A percentile compares a stretch with the other conserved stretches of the same genome.
These are phyloP conservation scores for Metschnikowia santaceciliae DNA, from an alignment of 805 yeast species.

Conservation along the genomic window DNA sequence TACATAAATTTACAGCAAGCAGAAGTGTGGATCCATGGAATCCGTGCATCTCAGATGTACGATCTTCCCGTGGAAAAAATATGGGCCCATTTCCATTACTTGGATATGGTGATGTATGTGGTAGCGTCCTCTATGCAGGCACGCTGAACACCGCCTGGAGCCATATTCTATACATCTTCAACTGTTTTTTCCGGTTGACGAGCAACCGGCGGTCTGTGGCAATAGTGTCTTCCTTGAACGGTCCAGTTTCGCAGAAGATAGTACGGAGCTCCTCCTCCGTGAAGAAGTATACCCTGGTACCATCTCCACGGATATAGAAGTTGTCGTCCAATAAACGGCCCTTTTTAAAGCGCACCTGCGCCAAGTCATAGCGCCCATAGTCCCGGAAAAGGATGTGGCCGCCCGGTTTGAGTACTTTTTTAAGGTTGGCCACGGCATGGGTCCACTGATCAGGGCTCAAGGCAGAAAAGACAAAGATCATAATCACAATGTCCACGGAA, in stretches of 20 bases:
- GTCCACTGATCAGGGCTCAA: conserved; percentile 89
- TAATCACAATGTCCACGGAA: conserved; percentile 86
- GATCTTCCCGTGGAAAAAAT: conserved; percentile 21
- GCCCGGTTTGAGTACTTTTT: conserved; percentile 82
- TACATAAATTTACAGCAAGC: conserved; percentile 14
- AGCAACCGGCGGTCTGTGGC: conserved; percentile 88
- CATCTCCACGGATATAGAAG: conserved; percentile 95
- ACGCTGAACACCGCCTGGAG: conserved; percentile 76
- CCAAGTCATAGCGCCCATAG: conserved; percentile 93
- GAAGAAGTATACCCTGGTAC: conserved; percentile 95
- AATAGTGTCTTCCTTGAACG: conserved; percentile 66
- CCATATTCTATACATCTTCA: conserved; percentile 97
- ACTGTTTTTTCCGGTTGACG: conserved; percentile 85
- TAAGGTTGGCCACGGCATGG: conserved; percentile 68
- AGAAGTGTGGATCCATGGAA: conserved; percentile 30
- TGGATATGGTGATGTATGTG: conserved; percentile 37
- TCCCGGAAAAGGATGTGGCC: conserved; percentile 88
- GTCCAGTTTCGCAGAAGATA: conserved; percentile 51
- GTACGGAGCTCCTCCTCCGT: conserved; percentile 85
- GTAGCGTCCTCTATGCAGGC: conserved; percentile 5
- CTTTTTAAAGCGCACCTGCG: conserved; percentile 90
- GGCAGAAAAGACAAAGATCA: conserved; percentile 93
- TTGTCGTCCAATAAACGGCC: conserved; percentile 84
- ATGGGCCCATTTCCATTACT: conserved; percentile 31
- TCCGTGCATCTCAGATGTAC: conserved; percentile 19